Base-by-base conservation (phyloP, 2,329 filamentous ascomycete genomes). In the Aureobasidium subglaciale region DNA sequence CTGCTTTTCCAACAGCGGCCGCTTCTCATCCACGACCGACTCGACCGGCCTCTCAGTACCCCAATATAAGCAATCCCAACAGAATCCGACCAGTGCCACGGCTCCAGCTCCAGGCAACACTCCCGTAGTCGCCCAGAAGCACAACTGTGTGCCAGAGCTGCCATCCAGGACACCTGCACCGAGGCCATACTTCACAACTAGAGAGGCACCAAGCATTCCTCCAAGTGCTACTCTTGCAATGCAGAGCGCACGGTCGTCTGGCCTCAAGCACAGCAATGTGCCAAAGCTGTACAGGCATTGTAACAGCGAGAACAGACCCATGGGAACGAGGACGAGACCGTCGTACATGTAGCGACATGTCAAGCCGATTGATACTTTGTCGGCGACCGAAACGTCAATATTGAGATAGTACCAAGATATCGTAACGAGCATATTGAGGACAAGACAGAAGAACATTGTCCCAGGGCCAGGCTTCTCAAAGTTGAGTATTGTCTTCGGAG, bases 351-450 rank as follows among this genome's bases (percentile, higher is more conserved):
- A 22, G 34, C 35, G 48, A 10, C 8, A 35, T 7, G 32, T 15
- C 32, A 38, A 15, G 22, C 9, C 25, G 3, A 25, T 18, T 10
- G 35, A 22, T 10, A 24, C 18, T 30, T 6, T 22, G 13, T 27
- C 25, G 1, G 35, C 3, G 5, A 11, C 16, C 24, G 34, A 10
- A 3, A 38, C 18, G 32, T 50, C 38, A 38, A 54, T 9, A 30
- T 54, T 43, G 50, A 54, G 18, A 8, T 35, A 29, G 30, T 54
- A 54, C 50, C 50, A 54, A 25, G 30, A 34, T n/a, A 32, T n/a
- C 20, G 50, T 54, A 16, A 43, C 50, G 18, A 34, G 9, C 18
- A 54, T 34, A 30, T 54, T 54, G 22, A 43, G 27, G 15, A 35
- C 4, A 2, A 54, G 50, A 34, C 27, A 54, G 16, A 35, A 29